These are phyloP conservation scores for Candida maesae DNA, from an alignment of 805 yeast genomes.

Conservation along the genomic window DNA sequence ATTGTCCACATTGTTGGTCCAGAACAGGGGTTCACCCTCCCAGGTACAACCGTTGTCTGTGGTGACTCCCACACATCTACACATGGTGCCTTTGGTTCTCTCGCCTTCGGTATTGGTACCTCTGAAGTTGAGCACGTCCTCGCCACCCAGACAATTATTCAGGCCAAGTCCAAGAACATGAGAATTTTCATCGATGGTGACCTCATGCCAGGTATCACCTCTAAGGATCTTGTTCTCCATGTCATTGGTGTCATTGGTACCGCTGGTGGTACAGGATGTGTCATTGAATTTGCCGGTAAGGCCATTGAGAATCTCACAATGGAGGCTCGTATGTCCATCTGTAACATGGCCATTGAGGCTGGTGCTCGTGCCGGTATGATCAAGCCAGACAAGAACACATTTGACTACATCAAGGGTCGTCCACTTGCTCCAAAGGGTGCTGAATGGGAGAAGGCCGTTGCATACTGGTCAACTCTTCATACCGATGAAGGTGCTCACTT, in stretches of 20 bases:
- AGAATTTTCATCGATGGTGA: slow-evolving; percentile 82
- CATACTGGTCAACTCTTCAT: slow-evolving; percentile 85
- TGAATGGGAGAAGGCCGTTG: slow-evolving; percentile 92
- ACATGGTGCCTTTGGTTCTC: slow-evolving; percentile 97
- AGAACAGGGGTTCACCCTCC: slow-evolving; percentile 97
- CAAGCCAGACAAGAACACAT: slow-evolving; percentile 88
- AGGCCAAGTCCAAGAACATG: slow-evolving; percentile 95
- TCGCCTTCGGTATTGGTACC: slow-evolving; percentile 98
- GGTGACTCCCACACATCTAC: slow-evolving; percentile 99
- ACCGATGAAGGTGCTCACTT: slow-evolving; percentile 89
- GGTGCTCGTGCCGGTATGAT: slow-evolving; percentile 99
- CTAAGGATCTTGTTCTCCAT: slow-evolving; percentile 91
- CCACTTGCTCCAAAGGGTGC: slow-evolving; percentile 93
- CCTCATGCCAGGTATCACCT: slow-evolving; percentile 83
- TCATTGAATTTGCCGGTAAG: slow-evolving; percentile 94
- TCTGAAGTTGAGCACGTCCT: slow-evolving; percentile 98
- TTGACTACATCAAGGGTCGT: slow-evolving; percentile 85
- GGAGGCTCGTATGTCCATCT: slow-evolving; percentile 99
- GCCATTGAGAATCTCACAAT: slow-evolving; percentile 87
- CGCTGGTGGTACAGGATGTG: slow-evolving; percentile 98
- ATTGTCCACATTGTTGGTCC: slow-evolving; percentile 99
- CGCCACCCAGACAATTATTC: slow-evolving; percentile 95
- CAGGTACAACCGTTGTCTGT: slow-evolving; percentile 98
- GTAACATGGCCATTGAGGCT: slow-evolving; percentile 98
- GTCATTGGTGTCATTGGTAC: slow-evolving; percentile 97